phyloP scores from a whole-genome alignment of 108 stramenopile genomes.

The Cyclotella baltica region DNA sequence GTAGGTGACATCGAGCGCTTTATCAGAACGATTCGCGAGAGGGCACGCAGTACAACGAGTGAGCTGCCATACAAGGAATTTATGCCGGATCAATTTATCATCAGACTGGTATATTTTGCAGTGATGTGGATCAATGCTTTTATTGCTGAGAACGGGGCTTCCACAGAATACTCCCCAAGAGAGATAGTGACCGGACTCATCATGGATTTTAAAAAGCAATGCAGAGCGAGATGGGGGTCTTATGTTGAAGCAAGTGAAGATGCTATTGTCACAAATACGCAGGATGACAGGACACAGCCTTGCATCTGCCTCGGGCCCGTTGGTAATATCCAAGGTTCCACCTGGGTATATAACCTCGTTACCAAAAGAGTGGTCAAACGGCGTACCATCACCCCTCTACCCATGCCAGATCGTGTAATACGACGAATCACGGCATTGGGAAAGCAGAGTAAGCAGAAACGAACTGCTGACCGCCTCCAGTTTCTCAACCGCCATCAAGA shows the following conservation, averaged over 20 bases:
- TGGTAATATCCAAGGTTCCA: slow-evolving; percentile 45
- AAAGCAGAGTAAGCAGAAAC: background rate
- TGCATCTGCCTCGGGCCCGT: slow-evolving; percentile 24
- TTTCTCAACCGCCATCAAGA: no score
- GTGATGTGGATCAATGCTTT: slow-evolving; percentile 38
- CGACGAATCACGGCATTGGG: slow-evolving; percentile 26
- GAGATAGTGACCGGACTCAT: slow-evolving; percentile 17
- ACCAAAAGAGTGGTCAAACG: slow-evolving; percentile 31
- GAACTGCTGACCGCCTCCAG: no score
- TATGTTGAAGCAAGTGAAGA: slow-evolving; percentile 43
- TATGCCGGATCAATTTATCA: slow-evolving; percentile 16
- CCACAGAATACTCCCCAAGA: no score
- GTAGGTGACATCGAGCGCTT: no score
- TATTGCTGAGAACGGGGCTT: slow-evolving; percentile 29
- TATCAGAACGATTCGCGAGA: slow-evolving; percentile 24
- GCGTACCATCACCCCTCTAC: slow-evolving; percentile 17
- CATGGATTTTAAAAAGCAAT: slow-evolving; percentile 34
- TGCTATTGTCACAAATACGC: slow-evolving; percentile 12
- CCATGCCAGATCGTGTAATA: slow-evolving; percentile 41
- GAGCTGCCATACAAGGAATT: slow-evolving; percentile 11
- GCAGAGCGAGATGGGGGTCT: slow-evolving; percentile 25
- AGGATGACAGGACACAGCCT: slow-evolving; percentile 1
- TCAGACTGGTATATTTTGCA: slow-evolving; percentile 16
- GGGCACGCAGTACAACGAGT: background rate
- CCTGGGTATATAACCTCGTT: slow-evolving; percentile 15